A percentile compares a stretch with the other conserved stretches of the same genome.
Conservation (phyloP, 169 alveolate species). For the Eimeria sp. region DNA sequence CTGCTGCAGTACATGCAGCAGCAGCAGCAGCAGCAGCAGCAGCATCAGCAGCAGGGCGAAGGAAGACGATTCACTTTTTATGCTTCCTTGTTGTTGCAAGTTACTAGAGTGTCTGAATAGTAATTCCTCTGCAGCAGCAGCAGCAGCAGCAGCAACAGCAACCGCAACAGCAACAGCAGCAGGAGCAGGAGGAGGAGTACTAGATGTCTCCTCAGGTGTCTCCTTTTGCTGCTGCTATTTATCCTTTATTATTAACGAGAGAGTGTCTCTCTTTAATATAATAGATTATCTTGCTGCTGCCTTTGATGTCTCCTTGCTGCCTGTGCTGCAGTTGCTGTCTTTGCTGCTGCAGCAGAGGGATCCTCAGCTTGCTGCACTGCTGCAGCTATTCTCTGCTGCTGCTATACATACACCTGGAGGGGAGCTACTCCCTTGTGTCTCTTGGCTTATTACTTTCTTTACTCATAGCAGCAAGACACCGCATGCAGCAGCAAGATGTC, state of each 20-base stretch:
- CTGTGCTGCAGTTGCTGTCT: constrained; percentile 20
- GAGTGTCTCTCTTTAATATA: background rate
- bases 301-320: constrained; percentile 41
- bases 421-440: constrained; percentile 27
- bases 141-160: no score
- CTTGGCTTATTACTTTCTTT: constrained; percentile 35
- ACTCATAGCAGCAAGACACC: background rate
- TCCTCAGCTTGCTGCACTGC: background rate
- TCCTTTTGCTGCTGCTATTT: constrained; percentile 6
- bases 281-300: constrained; percentile 40
- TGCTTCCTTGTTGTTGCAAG: background rate
- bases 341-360: constrained; percentile 15
- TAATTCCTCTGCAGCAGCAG: background rate
- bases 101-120: background rate
- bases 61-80: background rate
- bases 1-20: background rate
- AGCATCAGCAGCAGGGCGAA: no score
- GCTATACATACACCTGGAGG: constrained; percentile 54
- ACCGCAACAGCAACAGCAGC: no score
- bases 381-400: constrained; percentile 40
- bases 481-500: background rate
- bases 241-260: background rate
- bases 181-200: no score
- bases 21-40: constrained; percentile 11
- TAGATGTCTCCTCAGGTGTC: background rate